Conservation (phyloP, 2,329 filamentous ascomycete genomes). For the Clarireedia paspali region DNA sequence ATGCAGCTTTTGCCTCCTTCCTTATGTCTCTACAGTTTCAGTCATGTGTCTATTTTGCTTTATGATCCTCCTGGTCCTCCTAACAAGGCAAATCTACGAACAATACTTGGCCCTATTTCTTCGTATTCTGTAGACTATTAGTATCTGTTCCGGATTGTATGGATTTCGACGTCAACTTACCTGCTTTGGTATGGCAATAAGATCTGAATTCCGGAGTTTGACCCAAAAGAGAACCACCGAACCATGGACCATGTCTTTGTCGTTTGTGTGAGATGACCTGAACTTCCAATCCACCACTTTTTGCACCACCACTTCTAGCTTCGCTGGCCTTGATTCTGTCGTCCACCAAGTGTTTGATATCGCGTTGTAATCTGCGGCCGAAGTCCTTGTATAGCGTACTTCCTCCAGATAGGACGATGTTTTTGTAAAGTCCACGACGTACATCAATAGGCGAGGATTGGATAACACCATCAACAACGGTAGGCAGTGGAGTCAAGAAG, state of each 20-base stretch:
- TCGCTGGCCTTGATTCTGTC: conserved; percentile 89
- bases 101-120: conserved; percentile 93
- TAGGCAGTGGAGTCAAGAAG: conserved; percentile 90
- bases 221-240: conserved; percentile 89
- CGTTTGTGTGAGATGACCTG: conserved; percentile 97
- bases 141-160: not conserved
- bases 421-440: conserved; percentile 95
- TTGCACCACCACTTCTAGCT: conserved; percentile 77
- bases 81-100: conserved; percentile 85
- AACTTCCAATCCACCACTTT: conserved; percentile 89
- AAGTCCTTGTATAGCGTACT: conserved; percentile 99
- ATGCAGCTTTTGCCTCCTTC: conserved; percentile 2
- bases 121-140: conserved; percentile 50
- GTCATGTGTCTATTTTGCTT: not conserved
- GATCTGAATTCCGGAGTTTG: conserved; percentile 98
- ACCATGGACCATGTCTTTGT: conserved; percentile 96
- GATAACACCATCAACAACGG: conserved; percentile 92
- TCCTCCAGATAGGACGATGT: conserved; percentile 95
- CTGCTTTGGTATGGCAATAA: conserved; percentile 90
- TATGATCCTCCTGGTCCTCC: conserved; percentile 82
- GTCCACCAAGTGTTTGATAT: conserved; percentile 94
- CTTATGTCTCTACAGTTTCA: not conserved
- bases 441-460: conserved; percentile 98
- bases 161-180: conserved; percentile 13
- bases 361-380: conserved; percentile 87